Evolutionary conservation across 208 protist genomes (phyloP).

Genomic region (Angomonas ambiguus): DNA sequence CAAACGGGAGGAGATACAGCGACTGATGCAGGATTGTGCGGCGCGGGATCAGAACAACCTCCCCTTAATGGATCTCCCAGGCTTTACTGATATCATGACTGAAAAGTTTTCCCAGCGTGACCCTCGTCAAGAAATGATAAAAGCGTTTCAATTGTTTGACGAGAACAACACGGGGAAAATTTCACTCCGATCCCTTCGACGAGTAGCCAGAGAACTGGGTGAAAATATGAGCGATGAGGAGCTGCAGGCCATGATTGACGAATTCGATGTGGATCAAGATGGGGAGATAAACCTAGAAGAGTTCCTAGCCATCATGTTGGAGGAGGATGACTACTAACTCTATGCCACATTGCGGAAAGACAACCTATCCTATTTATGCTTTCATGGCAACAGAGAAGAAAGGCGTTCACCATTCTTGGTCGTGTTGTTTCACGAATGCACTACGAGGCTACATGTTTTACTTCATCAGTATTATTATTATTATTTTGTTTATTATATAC

Average conservation of each 20-base stretch:
- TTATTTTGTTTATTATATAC: too few relatives aligned
- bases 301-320: constrained; percentile 95
- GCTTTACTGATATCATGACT: constrained; percentile 93
- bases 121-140: constrained; percentile 93
- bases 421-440: too few relatives aligned
- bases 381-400: too few relatives aligned
- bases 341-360: not conserved
- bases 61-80: constrained; percentile 85
- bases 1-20: constrained; percentile 93
- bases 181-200: constrained; percentile 89
- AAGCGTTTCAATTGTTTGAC: constrained; percentile 96
- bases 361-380: not conserved
- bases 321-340: constrained; percentile 86
- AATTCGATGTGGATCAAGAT: constrained; percentile 95
- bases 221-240: constrained; percentile 97
- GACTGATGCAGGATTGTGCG: constrained; percentile 85
- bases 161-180: constrained; percentile 95
- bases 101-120: constrained; percentile 91
- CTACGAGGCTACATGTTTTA: too few relatives aligned
- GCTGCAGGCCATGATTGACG: constrained; percentile 97
- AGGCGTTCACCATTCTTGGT: too few relatives aligned
- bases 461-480: too few relatives aligned
- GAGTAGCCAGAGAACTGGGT: constrained; percentile 91
- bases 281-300: constrained; percentile 94
- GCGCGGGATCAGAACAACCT: constrained; percentile 76